Base-by-base conservation (phyloP, 169 alveolate species). In the Cryptosporidium sp. region DNA sequence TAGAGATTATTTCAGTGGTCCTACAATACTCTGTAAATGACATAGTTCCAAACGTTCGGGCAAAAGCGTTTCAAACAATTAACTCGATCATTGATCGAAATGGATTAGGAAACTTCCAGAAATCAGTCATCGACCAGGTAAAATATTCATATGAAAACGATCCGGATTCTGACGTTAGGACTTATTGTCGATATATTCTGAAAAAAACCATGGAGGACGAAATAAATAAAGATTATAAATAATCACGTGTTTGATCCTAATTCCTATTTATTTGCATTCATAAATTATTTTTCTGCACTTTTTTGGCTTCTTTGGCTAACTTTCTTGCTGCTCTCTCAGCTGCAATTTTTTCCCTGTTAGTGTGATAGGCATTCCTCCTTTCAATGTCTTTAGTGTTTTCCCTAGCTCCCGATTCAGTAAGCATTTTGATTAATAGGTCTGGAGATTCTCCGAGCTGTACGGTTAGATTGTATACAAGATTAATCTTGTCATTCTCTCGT, bases 401-500 rank as follows among this genome's bases (percentile, higher is more conserved):
- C n/a, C 58, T 60, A 5, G 86, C 86, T 14, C 86, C 86, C 1
- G 86, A 56, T n/a, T 53, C 70, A 18, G 86, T 53, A 10, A 73
- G 18, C 71, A 60, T 73, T 26, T 58, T 73, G 26, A 73, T 73
- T 18, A 73, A 39, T n/a, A 60, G 18, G 23, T 73, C 86, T 8
- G 86, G 86, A 2, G 86, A 73, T 23, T 73, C 86, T 14, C 86
- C 86, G 5, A 73, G 37, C 35, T 73, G 86, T 8, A 73, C 71
- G 26, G 86, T 73, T 18, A 73, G 23, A 73, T 73, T 73, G 56
- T 73, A 73, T 0, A 73, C 86, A 4, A 60, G 70, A 29, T 31
- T 9, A 33, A 1, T 18, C 23, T 70, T 31, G 21, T 48, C 48
- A 45, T 33, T 14, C 18, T 9, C 44, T 21, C 7, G 60, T 31